Evolutionary conservation across 768 basidiomycete genomes (phyloP).

Genomic region (Pleurotus tuber-regium): DNA sequence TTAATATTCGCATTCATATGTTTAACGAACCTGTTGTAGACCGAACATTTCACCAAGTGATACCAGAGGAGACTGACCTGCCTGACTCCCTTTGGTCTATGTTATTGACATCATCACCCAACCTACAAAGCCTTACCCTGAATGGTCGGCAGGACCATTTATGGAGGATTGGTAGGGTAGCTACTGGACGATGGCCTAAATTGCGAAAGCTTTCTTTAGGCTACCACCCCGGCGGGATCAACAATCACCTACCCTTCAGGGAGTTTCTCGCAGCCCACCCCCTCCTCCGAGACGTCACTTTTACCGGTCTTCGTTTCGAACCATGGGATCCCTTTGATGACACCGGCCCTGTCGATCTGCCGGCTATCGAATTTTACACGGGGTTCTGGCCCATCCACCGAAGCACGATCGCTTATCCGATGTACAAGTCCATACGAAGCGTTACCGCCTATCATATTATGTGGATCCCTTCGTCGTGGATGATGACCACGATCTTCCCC

Average conservation of each 20-base stretch:
- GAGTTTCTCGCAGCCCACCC: slow-evolving; percentile 68
- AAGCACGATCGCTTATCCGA: slow-evolving; percentile 31
- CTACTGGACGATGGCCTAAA: slow-evolving; percentile 64
- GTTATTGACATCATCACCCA: slow-evolving; percentile 60
- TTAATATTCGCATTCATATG: not conserved
- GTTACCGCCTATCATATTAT: slow-evolving; percentile 9
- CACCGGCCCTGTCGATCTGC: slow-evolving; percentile 50
- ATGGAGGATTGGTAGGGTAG: slow-evolving; percentile 40
- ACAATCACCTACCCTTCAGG: slow-evolving; percentile 55
- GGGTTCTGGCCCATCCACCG: slow-evolving; percentile 57
- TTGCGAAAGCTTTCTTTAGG: slow-evolving; percentile 60
- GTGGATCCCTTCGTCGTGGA: slow-evolving; percentile 17
- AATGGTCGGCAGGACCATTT: slow-evolving; percentile 32
- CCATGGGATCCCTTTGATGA: slow-evolving; percentile 23
- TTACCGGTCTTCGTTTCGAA: slow-evolving; percentile 36
- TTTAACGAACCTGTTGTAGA: not conserved
- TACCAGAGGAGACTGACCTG: slow-evolving; percentile 40
- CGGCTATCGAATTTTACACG: slow-evolving; percentile 40
- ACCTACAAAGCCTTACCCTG: slow-evolving; percentile 62
- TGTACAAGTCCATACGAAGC: slow-evolving; percentile 6
- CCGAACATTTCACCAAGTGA: slow-evolving; percentile 8
- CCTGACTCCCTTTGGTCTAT: slow-evolving; percentile 64
- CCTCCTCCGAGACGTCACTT: slow-evolving; percentile 43
- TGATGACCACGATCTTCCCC: slow-evolving; percentile 66
- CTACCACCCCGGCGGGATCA: slow-evolving; percentile 24